phyloP scores from a whole-genome alignment of 2,329 filamentous ascomycete genomes.

The Cercospora berteroae region DNA sequence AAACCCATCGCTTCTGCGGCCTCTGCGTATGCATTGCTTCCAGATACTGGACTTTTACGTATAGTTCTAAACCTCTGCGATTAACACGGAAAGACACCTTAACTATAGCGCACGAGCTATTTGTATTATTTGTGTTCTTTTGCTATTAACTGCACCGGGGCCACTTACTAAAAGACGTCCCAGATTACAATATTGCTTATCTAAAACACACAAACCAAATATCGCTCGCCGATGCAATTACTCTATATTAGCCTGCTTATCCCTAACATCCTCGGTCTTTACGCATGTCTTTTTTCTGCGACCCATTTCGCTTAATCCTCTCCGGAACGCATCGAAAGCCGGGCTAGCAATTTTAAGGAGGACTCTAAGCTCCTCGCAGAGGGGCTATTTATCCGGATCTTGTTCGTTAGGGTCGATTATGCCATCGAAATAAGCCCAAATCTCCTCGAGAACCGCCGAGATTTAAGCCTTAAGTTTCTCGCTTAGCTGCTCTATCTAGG shows the following conservation, averaged over 20 bases:
- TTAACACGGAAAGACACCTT: neutral
- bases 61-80: too few relatives aligned
- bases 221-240: too few relatives aligned
- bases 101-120: neutral
- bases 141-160: neutral
- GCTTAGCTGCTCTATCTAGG: neutral
- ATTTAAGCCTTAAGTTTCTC: neutral
- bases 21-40: too few relatives aligned
- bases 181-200: neutral
- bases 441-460: neutral
- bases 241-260: neutral
- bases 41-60: too few relatives aligned
- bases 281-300: neutral
- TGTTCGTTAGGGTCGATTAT: neutral
- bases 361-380: neutral
- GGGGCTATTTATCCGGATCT: neutral
- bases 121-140: neutral
- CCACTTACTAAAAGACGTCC: neutral
- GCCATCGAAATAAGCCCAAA: neutral
- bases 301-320: neutral
- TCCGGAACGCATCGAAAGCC: neutral
- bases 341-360: neutral
- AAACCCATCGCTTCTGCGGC: too few relatives aligned
- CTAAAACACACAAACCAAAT: neutral
- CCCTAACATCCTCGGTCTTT: neutral